Evolutionary conservation across 176 grass and related monocot species (phyloP), one percentile per base, ranked within the genome.

Genomic region (Rhynchospora tenuis): DNA sequence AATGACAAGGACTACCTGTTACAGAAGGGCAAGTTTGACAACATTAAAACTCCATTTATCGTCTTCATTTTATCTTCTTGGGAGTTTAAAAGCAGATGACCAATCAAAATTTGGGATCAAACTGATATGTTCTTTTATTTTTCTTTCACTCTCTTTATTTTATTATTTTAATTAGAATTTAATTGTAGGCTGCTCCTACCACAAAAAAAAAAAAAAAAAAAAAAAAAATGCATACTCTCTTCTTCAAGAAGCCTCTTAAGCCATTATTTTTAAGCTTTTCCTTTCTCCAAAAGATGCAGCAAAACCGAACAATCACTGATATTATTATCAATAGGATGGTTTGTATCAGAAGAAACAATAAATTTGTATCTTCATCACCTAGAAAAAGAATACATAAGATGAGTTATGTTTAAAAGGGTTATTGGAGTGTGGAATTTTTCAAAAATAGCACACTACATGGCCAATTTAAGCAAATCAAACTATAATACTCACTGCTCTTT

Each of bases 201-300:
- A 38, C 33, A 38, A 38, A 38, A 38, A 4, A 1, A 38, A 38
- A 38, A 4, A 38, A 38, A 38, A 4, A 38, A 38, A 33, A 33
- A 33, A 1, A 1, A 26, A 24, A 51, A 52, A 2, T 12, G 68
- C 79, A 84, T 86, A 94, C 94, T 86, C 90, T 86, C 81, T 88
- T 97, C 61, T 94, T 79, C 9, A 98, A 76, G 85, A 98, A 94
- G 52, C 90, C 90, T 51, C 55, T 78, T 62, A 98, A 87, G 64
- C 84, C 89, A 44, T 86, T 88, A 51, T 66, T 62, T 88, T 88
- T 85, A 78, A 97, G 87, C 81, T 90, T 97, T 81, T 88, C 90
- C 78, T 98, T 98, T 61, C 57, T 85, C 95, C 95, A 98, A 83
- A 97, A 93, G 42, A 90, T 33, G 42, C 85, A 94, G 79, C 95